Base-by-base conservation (phyloP, 164 flowering plant genomes). In the Taxillus chinensis region DNA sequence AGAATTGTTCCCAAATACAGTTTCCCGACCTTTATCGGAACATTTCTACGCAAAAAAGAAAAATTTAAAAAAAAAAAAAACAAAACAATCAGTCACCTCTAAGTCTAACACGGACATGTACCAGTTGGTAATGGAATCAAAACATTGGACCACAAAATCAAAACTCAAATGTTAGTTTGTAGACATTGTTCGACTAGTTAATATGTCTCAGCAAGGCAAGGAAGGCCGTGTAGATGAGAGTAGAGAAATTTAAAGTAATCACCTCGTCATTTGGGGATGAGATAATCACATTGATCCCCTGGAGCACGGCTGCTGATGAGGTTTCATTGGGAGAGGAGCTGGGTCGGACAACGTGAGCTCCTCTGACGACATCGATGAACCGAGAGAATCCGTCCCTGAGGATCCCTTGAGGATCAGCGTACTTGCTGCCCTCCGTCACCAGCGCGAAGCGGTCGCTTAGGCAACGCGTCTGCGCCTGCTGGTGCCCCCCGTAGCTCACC, bases 321-420 rank as follows among this genome's bases (percentile, higher is more conserved):
- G 27, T 27, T 27, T 27, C 27, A 27, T 27, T 0, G 7, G 51
- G 7, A n/a, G 80, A 71, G 57, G 61, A 37, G 51, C 74, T 77
- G 37, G 58, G 57, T 45, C 81, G 89, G 55, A 79, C 59, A 27
- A 71, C 84, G 73, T 87, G 95, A 62, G 61, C 74, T 14, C 46
- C 57, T 45, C 61, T 59, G 11, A 84, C 52, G 17, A 84, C 67
- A 63, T 70, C 72, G 59, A 86, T 68, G 38, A 80, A 61, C 68
- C 92, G 77, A 5, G 62, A 58, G 64, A 90, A 84, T 15, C 77
- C 95, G 50, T 86, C 92, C 75, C 79, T 81, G 69, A 90, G 67
- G 46, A 86, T 81, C 58, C 84, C 85, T 8, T 81, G 77, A 41
- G 57, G 62, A 76, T 87, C 97, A 10, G 2, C 52, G 62, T 73